Evolutionary conservation across 768 basidiomycete genomes (phyloP), one percentile per base, ranked within the genome.

Genomic region (Asterophora lycoperdoides): DNA sequence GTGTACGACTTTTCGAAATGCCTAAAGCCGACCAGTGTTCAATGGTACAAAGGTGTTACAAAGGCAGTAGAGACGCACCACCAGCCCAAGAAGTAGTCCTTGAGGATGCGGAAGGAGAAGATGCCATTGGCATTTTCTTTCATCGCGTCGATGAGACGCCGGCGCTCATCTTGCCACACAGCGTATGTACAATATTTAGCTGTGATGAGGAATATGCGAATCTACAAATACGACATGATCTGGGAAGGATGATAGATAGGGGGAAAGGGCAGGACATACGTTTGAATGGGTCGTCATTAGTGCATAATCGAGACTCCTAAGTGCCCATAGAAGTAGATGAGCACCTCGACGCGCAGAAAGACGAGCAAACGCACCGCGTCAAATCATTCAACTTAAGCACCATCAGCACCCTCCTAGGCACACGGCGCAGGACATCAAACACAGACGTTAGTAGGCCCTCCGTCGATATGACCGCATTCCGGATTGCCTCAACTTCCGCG

Each of bases 131-230:
- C 6, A 23, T 23, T 23, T 3, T 68, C 66, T 35, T 72, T 68
- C 67, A 87, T 76, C 41, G 64, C 59, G 41, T 70, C 66, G 19
- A 73, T 64, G 4, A 81, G 56, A 20, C 70, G 71, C 39, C 66
- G 65, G 58, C 68, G 69, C 46, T 93, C 84, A 56, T 86, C 84
- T 44, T 76, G 72, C 89, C 89, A 91, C 3, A 89, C 82, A 7
- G 90, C 86, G 9, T 72, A 74, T 43, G 82, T 75, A 62, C 94
- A 96, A 67, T 89, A 95, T 60, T 89, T 86, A 6, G 93, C 93
- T 13, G 88, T 87, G 49, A 97, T 86, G 28, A 97, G 63, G 65
- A 97, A 98, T 61, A 98, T 83, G 15, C 95, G 86, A 49, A 84
- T 75, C 77, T 90, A 29, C 14, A 19, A 14, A 23, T 30, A 32